Evolutionary conservation across 768 basidiomycete species (phyloP).

Genomic region (Collybiopsis luxurians): DNA sequence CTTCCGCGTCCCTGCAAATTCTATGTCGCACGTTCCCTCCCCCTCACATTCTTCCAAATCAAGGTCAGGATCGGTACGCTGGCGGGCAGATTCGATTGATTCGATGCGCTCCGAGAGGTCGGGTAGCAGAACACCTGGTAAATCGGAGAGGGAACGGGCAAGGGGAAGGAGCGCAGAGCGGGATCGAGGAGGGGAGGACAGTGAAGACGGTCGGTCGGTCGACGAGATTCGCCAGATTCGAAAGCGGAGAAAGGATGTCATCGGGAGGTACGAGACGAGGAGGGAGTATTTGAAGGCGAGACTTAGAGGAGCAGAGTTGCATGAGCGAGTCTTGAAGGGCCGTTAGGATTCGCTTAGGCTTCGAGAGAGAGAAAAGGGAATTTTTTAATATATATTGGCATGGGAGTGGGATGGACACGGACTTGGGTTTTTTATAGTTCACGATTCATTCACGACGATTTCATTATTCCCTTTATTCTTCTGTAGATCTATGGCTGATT

Average conservation of each 20-base stretch:
- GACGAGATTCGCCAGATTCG: conserved; percentile 63
- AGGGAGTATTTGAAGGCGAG: conserved; percentile 74
- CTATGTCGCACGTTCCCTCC: too few relatives aligned
- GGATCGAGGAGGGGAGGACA: background rate
- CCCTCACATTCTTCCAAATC: too few relatives aligned
- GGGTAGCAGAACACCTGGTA: background rate
- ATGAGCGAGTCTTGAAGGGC: conserved; percentile 42
- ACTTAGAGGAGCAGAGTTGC: conserved; percentile 73
- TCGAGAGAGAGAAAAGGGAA: too few relatives aligned
- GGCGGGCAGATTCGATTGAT: background rate
- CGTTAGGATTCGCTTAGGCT: conserved; percentile 10
- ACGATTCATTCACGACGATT: too few relatives aligned
- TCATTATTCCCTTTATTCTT: too few relatives aligned
- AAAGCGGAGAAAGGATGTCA: conserved; percentile 61
- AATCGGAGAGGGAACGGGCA: background rate
- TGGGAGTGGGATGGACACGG: too few relatives aligned
- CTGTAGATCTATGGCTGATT: too few relatives aligned
- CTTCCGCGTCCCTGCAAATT: background rate
- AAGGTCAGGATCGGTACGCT: background rate
- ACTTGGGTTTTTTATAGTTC: too few relatives aligned
- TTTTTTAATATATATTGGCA: too few relatives aligned
- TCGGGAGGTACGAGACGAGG: conserved; percentile 64
- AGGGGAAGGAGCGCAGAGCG: background rate
- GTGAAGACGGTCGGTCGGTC: background rate
- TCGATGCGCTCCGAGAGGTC: background rate